Base-by-base conservation (phyloP, 2,329 filamentous ascomycete species). In the Cercospora sp. region DNA sequence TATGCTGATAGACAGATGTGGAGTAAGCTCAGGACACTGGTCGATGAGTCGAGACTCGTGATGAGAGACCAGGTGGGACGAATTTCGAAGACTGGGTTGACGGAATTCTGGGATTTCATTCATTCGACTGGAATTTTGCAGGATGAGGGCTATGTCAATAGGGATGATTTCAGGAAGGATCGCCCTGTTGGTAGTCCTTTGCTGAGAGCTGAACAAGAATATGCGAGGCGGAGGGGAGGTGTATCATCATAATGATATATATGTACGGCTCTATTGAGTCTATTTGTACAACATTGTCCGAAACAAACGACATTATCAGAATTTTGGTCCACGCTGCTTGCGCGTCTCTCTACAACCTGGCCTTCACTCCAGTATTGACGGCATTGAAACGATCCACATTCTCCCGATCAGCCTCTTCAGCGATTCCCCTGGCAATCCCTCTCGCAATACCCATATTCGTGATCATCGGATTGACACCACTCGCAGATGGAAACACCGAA, bases 391-490 rank as follows among this genome's bases (percentile, higher is more conserved):
- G 59, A 31, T 66, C 67, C 30, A 63, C 30, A 12, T 36, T 20
- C n/a, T 20, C 30, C 16, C 26, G 28, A 58, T 58, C 23, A 7
- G 13, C 48, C 48, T 72, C 71, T 30, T 71, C 64, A n/a, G 79
- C 82, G 55, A 91, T 77, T 0, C 85, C 83, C 73, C 85, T 81
- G 3, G 87, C 87, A 69, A 91, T 89, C 80, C 86, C 87, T 75
- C 91, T 87, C 60, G 87, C 83, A 73, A 91, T 85, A 1, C 87
- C 87, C 91, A 94, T 92, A 66, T 83, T 85, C 12, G 91, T 93
- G 53, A 93, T 82, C 91, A 94, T 94, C 12, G 91, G 91, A 77
- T 94, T 94, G 31, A 93, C 91, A 1, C 91, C 91, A 76, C 88
- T 92, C 10, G 91, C 90, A 66, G 86, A 90, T 1, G 90, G 91